A percentile compares a stretch with the other conserved stretches of the same genome.
phyloP scores from a whole-genome alignment of 768 basidiomycete genomes.

The Cyclocybe aegerita region DNA sequence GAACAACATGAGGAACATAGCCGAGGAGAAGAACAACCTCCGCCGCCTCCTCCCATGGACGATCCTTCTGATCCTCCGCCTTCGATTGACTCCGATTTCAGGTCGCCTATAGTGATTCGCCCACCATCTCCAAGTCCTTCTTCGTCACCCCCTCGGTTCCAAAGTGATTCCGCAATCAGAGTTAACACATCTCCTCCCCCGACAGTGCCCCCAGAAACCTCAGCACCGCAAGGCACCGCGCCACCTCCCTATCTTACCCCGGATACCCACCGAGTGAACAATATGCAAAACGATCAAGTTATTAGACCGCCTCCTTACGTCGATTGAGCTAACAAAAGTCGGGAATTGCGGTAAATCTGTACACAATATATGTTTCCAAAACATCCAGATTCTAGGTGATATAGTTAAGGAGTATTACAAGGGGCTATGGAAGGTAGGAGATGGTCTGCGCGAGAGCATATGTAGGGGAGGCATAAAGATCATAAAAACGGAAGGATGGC shows the following conservation, averaged over 20 bases:
- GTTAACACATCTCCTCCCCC: conserved; percentile 24
- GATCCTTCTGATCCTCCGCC: conserved; percentile 89
- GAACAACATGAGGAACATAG: conserved; percentile 47
- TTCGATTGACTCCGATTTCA: conserved; percentile 81
- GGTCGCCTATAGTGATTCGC: conserved; percentile 41
- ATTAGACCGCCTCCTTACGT: conserved; percentile 63
- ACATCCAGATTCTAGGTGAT: conserved; percentile 24
- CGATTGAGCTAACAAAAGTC: conserved; percentile 33
- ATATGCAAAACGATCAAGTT: conserved; percentile 49
- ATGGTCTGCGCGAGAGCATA: conserved; percentile 13
- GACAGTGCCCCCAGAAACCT: conserved; percentile 31
- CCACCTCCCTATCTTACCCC: conserved; percentile 78
- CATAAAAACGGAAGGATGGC: conserved; percentile 20
- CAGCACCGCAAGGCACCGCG: conserved; percentile 53
- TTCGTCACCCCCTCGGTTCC: conserved; percentile 30
- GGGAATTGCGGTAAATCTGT: conserved; percentile 4
- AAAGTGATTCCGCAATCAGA: conserved; percentile 12
- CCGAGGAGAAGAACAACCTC: conserved; percentile 34
- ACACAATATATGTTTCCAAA: conserved; percentile 4
- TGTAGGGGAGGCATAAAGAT: conserved; percentile 26
- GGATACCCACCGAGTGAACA: conserved; percentile 29
- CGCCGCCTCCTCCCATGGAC: conserved; percentile 80
- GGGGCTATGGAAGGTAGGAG: conserved; percentile 20
- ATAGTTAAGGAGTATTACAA: conserved; percentile 25
- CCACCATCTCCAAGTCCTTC: conserved; percentile 33